phyloP scores from a whole-genome alignment of 2,329 filamentous ascomycete species.

The Lasiodiplodia sp. region DNA sequence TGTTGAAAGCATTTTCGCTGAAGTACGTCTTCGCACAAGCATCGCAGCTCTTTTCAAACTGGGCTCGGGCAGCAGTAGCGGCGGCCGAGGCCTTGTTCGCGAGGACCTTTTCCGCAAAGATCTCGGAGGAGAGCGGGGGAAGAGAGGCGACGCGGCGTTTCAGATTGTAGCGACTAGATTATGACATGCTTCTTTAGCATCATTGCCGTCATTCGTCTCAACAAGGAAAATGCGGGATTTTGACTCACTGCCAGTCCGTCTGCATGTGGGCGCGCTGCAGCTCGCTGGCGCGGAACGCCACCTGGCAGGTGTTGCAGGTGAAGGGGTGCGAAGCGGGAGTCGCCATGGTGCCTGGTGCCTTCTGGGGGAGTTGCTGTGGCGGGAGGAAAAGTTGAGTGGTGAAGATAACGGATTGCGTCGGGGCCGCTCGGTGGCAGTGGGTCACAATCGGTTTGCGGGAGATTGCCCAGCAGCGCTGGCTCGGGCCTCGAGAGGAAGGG shows the following conservation, averaged over 20 bases:
- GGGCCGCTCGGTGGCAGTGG: conserved; percentile 20
- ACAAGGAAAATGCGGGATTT: conserved; percentile 15
- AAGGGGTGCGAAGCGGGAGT: conserved; percentile 72
- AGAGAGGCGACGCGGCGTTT: conserved; percentile 92
- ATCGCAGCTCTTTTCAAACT: conserved; percentile 83
- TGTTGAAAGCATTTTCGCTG: conserved; percentile 94
- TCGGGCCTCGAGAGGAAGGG: background rate
- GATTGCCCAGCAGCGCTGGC: conserved; percentile 13
- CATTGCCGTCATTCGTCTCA: background rate
- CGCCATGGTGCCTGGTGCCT: conserved; percentile 39
- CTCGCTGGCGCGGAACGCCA: conserved; percentile 93
- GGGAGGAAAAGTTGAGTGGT: conserved; percentile 26
- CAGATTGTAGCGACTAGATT: conserved; percentile 83
- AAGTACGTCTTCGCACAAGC: conserved; percentile 92
- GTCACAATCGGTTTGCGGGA: conserved; percentile 24
- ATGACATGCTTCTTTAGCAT: background rate
- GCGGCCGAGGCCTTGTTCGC: conserved; percentile 85
- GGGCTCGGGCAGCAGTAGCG: conserved; percentile 85
- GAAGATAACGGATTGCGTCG: conserved; percentile 17
- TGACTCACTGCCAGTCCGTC: conserved; percentile 93
- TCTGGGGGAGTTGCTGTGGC: conserved; percentile 12
- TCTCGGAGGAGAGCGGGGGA: conserved; percentile 87
- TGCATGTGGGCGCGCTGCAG: conserved; percentile 96
- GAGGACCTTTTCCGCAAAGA: conserved; percentile 94
- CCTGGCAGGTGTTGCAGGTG: conserved; percentile 97